Base-by-base conservation (phyloP, 192 early-diverging fungal genomes). In the Linnemannia elongata region DNA sequence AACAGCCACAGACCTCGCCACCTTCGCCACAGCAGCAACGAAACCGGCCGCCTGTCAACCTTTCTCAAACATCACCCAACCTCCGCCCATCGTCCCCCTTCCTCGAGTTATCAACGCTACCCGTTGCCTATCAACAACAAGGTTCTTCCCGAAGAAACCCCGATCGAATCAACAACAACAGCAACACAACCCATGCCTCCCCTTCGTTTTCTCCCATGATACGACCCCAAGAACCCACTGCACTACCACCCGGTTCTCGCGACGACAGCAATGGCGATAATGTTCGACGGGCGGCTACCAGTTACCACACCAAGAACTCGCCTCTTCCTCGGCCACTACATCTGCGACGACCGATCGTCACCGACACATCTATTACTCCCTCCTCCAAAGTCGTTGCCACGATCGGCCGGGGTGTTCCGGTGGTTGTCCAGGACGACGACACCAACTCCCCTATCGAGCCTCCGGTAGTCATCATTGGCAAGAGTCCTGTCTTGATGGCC, bases 321-420 rank as follows among this genome's bases (percentile, higher is more conserved):
- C 69, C 47, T n/a, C 49, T 82, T 2, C 81, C 81, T 71, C 74
- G 81, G 6, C 81, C 81, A 3, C 42, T 82, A 39, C 45, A 72
- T 24, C 27, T 72, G 20, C 42, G 30, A 30, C 74, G 81, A 9
- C 74, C 81, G 13, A 27, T 76, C n/a, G 41, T 82, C 30, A 55
- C 81, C 1, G 74, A 72, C 39, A 55, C n/a, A 6, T 47, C 47
- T 6, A 76, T 75, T 3, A 69, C 49, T 9, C 36, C 81, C 2
- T 76, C 75, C 22, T n/a, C 72, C 44, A 76, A 39, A 20, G 74
- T 72, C 27, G 73, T 72, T 42, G 44, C 75, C 4, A 45, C 63
- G 20, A 70, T 76, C 22, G 45, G 35, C 36, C 52, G 74, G 52
- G 74, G 27, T 54, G 47, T 55, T 57, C 49, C 17, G 35, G 18